phyloP scores from a whole-genome alignment of 345 rosid species.

The Hibiscus tridactylites region DNA sequence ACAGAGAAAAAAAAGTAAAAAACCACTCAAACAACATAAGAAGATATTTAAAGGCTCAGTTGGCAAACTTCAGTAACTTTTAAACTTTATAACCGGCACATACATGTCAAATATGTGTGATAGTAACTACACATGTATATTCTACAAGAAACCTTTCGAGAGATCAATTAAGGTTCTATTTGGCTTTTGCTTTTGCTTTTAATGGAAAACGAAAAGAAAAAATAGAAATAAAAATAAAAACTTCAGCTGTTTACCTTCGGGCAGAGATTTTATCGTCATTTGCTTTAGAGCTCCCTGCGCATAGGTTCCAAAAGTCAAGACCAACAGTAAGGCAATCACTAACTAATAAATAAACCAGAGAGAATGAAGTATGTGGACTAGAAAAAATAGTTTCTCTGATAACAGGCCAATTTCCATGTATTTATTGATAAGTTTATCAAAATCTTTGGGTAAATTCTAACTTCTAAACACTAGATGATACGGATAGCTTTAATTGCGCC shows the following conservation, averaged over 20 bases:
- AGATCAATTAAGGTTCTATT: neutral
- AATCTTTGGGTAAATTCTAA: neutral
- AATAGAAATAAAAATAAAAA: neutral
- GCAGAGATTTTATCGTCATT: constrained; percentile 30
- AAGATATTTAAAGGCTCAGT: neutral
- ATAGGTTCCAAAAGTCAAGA: neutral
- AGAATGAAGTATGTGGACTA: neutral
- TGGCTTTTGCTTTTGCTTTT: neutral
- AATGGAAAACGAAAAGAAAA: neutral
- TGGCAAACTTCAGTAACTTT: neutral
- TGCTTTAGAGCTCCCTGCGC: constrained; percentile 48
- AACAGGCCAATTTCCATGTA: neutral
- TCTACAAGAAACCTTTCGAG: neutral
- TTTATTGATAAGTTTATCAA: neutral
- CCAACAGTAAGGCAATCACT: constrained; percentile 10
- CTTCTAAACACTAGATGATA: neutral
- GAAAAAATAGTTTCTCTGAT: neutral
- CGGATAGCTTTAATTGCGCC: neutral
- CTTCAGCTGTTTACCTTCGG: constrained; percentile 39
- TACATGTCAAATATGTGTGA: neutral
- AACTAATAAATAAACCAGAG: neutral
- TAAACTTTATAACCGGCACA: neutral
- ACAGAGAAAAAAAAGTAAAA: neutral
- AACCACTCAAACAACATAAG: neutral
- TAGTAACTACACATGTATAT: neutral